Base-by-base conservation (phyloP, 352 stramenopile genomes). In the Pythium guiyangense region DNA sequence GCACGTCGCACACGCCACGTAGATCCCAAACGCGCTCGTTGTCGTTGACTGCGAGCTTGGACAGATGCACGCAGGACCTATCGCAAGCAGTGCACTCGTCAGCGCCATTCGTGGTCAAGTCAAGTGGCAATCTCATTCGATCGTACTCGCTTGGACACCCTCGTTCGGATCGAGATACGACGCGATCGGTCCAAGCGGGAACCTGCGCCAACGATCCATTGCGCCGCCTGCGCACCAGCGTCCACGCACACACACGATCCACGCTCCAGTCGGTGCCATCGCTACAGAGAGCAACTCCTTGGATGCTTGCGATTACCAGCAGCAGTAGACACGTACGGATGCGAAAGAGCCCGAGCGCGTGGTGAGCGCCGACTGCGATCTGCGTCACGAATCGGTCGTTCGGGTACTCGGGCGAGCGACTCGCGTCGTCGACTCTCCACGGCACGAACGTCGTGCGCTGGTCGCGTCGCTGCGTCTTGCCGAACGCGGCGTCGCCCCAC, bases 131-230 rank as follows among this genome's bases (percentile, higher is more conserved):
- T n/a, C n/a, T n/a, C n/a, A n/a, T n/a, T n/a, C n/a, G n/a, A n/a
- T n/a, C n/a, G n/a, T n/a, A 59, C 39, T 55, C 11, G 52, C 27
- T 25, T 31, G 3, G 4, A 46, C 17, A n/a, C 31, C 62, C 37
- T 60, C 66, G 1, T 52, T 1, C 6, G 50, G 58, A 8, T 69
- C 18, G 15, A 64, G 25, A 20, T 52, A 56, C n/a, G 59, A 29
- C 8, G 37, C 34, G 0, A 56, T 43, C 0, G 52, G 20, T 25
- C 53, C 64, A 20, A 89, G 45, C 6, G 74, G 64, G 49, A 90
- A 84, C 50, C 84, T 80, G 5, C 77, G 69, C 75, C 81, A 92
- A 44, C 77, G 77, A 70, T 92, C 78, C 35, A 81, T 70, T 25
- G 61, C 51, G 1, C 63, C 70, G 1, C 66, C 72, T 82, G n/a